phyloP scores from a whole-genome alignment of 2,329 filamentous ascomycete genomes.

The Sphaerulina musiva region DNA sequence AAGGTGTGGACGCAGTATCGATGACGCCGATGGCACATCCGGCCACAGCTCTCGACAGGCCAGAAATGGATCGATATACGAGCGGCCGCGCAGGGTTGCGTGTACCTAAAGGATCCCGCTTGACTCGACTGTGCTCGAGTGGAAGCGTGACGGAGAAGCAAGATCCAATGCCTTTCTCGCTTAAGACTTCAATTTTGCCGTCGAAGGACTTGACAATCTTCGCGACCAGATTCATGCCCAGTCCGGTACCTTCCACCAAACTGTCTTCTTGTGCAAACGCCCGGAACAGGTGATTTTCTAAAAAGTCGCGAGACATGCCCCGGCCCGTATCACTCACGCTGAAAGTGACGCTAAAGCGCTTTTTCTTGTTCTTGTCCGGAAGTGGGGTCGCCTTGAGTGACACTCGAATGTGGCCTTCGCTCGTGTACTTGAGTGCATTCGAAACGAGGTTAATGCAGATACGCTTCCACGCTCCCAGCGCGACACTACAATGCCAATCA shows the following conservation, averaged over 20 bases:
- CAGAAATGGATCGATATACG: slow-evolving; percentile 5
- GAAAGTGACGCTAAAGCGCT: slow-evolving; percentile 22
- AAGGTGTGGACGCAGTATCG: slow-evolving; percentile 18
- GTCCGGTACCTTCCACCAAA: slow-evolving; percentile 55
- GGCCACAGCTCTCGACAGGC: slow-evolving; percentile 12
- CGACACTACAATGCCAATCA: slow-evolving; percentile 40
- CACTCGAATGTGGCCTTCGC: slow-evolving; percentile 38
- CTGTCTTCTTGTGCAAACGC: slow-evolving; percentile 61
- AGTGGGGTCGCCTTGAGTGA: slow-evolving; percentile 20
- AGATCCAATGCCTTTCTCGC: slow-evolving; percentile 23
- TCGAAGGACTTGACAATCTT: slow-evolving; percentile 54
- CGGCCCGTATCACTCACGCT: slow-evolving; percentile 57
- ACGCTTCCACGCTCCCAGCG: slow-evolving; percentile 43
- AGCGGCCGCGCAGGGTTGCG: slow-evolving; percentile 10
- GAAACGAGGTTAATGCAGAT: slow-evolving; percentile 44
- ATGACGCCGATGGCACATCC: slow-evolving; percentile 17
- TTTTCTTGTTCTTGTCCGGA: slow-evolving; percentile 18
- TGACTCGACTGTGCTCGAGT: slow-evolving; percentile 16
- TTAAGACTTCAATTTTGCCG: slow-evolving; percentile 46
- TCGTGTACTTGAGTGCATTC: slow-evolving; percentile 46
- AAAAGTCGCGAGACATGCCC: slow-evolving; percentile 59
- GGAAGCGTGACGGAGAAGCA: slow-evolving; percentile 21
- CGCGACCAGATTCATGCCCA: slow-evolving; percentile 60
- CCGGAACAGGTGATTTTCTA: slow-evolving; percentile 55
- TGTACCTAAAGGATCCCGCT: slow-evolving; percentile 4